These are phyloP conservation scores for Aciculoconidium aculeatum DNA, from an alignment of 805 yeast species.

Conservation along the genomic window DNA sequence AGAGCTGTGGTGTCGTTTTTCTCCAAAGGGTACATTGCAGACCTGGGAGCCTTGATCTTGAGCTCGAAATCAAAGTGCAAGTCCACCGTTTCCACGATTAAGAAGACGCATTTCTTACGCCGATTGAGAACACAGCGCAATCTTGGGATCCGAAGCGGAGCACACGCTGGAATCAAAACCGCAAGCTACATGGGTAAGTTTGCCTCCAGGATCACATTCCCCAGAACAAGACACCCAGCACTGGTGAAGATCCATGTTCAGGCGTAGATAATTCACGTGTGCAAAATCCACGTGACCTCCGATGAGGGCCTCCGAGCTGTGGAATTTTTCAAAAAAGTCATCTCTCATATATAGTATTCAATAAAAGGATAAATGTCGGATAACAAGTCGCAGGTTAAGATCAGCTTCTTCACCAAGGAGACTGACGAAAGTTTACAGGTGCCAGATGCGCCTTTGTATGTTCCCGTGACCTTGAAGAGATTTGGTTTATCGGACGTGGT, in stretches of 20 bases:
- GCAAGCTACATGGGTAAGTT: slow-evolving; percentile 18
- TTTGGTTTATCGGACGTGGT: slow-evolving; percentile 94
- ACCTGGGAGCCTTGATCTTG: slow-evolving; percentile 19
- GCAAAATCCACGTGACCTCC: no score
- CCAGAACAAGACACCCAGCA: no score
- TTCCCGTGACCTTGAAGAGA: slow-evolving; percentile 80
- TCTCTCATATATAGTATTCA: neutral
- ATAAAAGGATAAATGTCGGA: slow-evolving; percentile 15
- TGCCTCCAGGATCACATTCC: slow-evolving; percentile 15
- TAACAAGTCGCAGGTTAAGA: slow-evolving; percentile 63
- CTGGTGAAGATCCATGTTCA: no score
- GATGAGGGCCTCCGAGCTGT: slow-evolving; percentile 5
- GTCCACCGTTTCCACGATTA: slow-evolving; percentile 19
- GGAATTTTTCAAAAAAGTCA: no score
- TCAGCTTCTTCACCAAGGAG: slow-evolving; percentile 82
- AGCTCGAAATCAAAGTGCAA: slow-evolving; percentile 10
- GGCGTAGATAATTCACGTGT: no score
- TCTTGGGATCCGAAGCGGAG: slow-evolving; percentile 10
- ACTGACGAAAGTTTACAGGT: slow-evolving; percentile 68
- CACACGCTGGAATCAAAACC: slow-evolving; percentile 13
- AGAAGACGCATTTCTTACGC: slow-evolving; percentile 18
- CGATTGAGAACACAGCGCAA: slow-evolving; percentile 10
- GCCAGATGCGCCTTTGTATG: slow-evolving; percentile 73
- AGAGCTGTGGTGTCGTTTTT: slow-evolving; percentile 22
- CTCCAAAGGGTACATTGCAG: slow-evolving; percentile 21